Evolutionary conservation across 106 monocot species (phyloP).

Genomic region (Triglochin maritima): DNA sequence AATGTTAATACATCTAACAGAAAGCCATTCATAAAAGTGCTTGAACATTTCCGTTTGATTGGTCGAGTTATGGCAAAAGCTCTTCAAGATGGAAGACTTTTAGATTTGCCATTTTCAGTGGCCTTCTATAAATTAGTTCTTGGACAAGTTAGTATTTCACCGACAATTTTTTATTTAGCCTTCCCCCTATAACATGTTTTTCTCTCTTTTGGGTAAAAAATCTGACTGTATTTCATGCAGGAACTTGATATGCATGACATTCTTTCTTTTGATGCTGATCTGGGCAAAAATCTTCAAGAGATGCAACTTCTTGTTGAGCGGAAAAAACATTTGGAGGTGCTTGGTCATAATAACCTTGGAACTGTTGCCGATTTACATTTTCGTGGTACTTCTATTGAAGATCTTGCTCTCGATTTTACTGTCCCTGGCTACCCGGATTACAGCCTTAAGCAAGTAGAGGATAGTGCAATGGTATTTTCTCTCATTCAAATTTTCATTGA

Average conservation of each 20-base stretch:
- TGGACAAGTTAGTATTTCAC: slow-evolving; percentile 53
- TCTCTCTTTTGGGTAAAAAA: not conserved
- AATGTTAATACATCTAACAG: slow-evolving; percentile 55
- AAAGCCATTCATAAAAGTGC: slow-evolving; percentile 54
- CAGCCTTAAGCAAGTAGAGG: slow-evolving; percentile 57
- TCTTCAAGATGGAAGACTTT: slow-evolving; percentile 86
- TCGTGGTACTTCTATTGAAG: slow-evolving; percentile 67
- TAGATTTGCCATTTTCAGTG: slow-evolving; percentile 69
- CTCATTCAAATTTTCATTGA: not conserved
- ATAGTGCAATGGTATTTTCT: slow-evolving; percentile 34
- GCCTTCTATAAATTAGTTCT: slow-evolving; percentile 85
- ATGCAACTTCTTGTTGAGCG: slow-evolving; percentile 60
- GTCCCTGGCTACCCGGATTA: slow-evolving; percentile 97
- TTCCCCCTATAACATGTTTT: not conserved
- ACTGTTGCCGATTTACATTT: slow-evolving; percentile 41
- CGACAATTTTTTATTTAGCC: not conserved
- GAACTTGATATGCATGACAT: slow-evolving; percentile 92
- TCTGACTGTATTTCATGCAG: slow-evolving; percentile 17
- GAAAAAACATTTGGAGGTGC: slow-evolving; percentile 47
- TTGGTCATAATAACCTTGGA: slow-evolving; percentile 21
- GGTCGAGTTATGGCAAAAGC: slow-evolving; percentile 92
- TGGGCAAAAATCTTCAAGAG: slow-evolving; percentile 91
- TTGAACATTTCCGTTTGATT: slow-evolving; percentile 79
- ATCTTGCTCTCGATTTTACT: slow-evolving; percentile 73
- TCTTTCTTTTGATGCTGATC: slow-evolving; percentile 79